Evolutionary conservation across 2,329 filamentous ascomycete species (phyloP).

Genomic region (Pestalotiopsis sp.): DNA sequence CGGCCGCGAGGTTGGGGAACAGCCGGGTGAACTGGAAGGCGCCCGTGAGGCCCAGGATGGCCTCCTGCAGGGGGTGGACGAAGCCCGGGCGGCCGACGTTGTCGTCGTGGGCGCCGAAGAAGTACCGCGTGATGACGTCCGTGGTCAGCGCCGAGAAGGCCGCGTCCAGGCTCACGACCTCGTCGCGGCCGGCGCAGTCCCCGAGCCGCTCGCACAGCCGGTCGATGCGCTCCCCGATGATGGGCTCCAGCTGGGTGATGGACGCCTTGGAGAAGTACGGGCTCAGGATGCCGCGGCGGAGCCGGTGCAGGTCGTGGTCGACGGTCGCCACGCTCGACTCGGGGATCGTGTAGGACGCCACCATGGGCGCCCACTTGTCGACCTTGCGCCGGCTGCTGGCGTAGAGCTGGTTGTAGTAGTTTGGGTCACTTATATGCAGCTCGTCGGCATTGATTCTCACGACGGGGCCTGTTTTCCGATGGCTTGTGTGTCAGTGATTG

Average conservation of each 20-base stretch:
- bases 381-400: constrained; percentile 14
- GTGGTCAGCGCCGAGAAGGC: constrained; percentile 24
- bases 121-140: constrained; percentile 21
- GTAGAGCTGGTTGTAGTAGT: constrained; percentile 30
- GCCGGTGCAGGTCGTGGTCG: constrained; percentile 17
- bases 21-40: background rate
- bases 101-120: background rate
- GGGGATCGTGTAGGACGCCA: constrained; percentile 4
- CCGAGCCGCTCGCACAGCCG: constrained; percentile 24
- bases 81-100: background rate
- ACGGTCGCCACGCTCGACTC: background rate
- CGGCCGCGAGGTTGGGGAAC: background rate
- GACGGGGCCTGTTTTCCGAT: constrained; percentile 26
- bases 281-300: constrained; percentile 21
- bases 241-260: constrained; percentile 19
- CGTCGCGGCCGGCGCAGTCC: constrained; percentile 20
- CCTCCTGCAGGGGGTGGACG: background rate
- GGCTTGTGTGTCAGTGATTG: background rate
- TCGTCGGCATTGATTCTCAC: constrained; percentile 36
- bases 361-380: constrained; percentile 17
- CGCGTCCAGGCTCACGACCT: constrained; percentile 19
- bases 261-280: constrained; percentile 29
- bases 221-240: constrained; percentile 21
- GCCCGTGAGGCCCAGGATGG: background rate
- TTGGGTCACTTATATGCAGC: constrained; percentile 33